Conservation (phyloP, 163 green algal species). For the Picocystis sp. region DNA sequence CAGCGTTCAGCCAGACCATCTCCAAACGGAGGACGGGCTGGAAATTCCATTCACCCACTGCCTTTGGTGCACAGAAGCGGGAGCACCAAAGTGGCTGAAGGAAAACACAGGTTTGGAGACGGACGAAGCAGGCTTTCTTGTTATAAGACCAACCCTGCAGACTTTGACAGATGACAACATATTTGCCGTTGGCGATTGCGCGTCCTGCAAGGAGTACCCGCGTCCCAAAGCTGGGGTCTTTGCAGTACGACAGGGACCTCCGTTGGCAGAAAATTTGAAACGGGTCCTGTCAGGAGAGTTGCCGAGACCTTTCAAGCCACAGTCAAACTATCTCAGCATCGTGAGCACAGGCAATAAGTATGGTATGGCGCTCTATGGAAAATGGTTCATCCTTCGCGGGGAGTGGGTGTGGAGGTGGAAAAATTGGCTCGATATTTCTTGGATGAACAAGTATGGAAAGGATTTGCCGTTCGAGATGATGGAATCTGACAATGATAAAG, state of each 20-base stretch:
- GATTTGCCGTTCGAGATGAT: conserved; percentile 20
- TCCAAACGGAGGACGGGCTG: conserved; percentile 23
- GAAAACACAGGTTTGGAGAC: conserved; percentile 30
- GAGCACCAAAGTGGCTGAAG: conserved; percentile 43
- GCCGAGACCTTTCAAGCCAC: conserved; percentile 52
- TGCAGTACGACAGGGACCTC: conserved; percentile 71
- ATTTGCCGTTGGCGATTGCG: conserved; percentile 82
- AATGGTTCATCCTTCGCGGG: conserved; percentile 34
- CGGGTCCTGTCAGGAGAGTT: conserved; percentile 31
- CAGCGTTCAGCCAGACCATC: conserved; percentile 16
- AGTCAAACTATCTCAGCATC: conserved; percentile 56
- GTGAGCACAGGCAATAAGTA: conserved; percentile 43
- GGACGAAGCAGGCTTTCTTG: conserved; percentile 42
- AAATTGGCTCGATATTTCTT: conserved; percentile 73
- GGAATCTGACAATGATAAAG: conserved; percentile 11
- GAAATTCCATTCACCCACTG: conserved; percentile 51
- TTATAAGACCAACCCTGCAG: conserved; percentile 38
- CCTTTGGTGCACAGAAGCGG: conserved; percentile 83
- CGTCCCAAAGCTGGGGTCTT: conserved; percentile 92
- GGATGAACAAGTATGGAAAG: conserved; percentile 41
- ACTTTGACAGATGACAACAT: conserved; percentile 45
- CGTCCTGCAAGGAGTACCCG: conserved; percentile 41
- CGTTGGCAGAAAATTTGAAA: conserved; percentile 67
- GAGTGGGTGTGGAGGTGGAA: conserved; percentile 70
- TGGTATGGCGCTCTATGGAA: conserved; percentile 5